Evolutionary conservation across 108 stramenopile species (phyloP).

Genomic region (Asterionellopsis glacialis): DNA sequence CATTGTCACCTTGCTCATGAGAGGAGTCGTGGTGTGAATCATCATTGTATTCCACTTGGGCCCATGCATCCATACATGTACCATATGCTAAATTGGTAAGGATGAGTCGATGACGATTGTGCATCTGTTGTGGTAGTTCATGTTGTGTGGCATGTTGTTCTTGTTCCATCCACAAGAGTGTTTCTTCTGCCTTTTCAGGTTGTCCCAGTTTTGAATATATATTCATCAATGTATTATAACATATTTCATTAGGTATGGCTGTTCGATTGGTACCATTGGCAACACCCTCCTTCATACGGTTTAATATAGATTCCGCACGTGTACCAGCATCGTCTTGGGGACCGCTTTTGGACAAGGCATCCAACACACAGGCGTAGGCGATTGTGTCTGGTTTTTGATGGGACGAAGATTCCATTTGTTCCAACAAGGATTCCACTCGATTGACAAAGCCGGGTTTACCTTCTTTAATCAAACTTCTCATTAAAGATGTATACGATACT

Average conservation of each 20-base stretch:
- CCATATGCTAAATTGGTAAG: conserved; percentile 8
- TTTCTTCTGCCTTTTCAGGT: neutral
- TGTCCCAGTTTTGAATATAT: conserved; percentile 5
- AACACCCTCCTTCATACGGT: conserved; percentile 5
- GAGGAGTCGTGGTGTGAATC: no score
- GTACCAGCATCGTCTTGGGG: neutral
- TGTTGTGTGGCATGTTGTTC: neutral
- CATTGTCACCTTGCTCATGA: no score
- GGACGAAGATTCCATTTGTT: conserved; percentile 4
- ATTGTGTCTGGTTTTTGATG: conserved; percentile 15
- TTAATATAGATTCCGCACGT: conserved; percentile 1
- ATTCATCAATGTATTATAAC: conserved; percentile 16
- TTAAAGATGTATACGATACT: conserved; percentile 6
- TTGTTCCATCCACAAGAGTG: conserved; percentile 12
- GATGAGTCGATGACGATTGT: neutral
- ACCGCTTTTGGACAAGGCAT: conserved; percentile 2
- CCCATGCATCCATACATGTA: conserved; percentile 15
- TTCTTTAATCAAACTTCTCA: conserved; percentile 11
- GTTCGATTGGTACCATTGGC: neutral
- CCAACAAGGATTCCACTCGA: conserved; percentile 16
- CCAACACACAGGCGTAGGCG: conserved; percentile 9
- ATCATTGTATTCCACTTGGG: neutral
- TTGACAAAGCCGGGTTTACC: conserved; percentile 2
- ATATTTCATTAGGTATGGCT: conserved; percentile 18
- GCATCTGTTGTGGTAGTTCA: neutral